phyloP scores from a whole-genome alignment of 768 basidiomycete genomes.

The Lyophyllum atratum region DNA sequence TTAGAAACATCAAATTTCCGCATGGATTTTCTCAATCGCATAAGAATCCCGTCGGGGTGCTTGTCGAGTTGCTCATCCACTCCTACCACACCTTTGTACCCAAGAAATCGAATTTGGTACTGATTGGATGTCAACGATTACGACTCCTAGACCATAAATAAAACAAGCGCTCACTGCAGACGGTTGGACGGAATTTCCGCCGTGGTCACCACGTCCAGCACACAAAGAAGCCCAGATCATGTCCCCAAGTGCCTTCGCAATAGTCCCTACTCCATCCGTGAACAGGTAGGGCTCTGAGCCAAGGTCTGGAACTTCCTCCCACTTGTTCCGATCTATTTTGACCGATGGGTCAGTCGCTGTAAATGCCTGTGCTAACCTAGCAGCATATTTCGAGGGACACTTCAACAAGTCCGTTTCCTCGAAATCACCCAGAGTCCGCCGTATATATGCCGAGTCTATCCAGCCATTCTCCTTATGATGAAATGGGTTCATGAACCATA shows the following conservation, averaged over 20 bases:
- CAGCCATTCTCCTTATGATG: conserved; percentile 38
- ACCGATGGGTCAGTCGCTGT: conserved; percentile 81
- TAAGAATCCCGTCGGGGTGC: conserved; percentile 50
- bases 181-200: conserved; percentile 43
- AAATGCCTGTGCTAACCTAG: conserved; percentile 82
- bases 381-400: conserved; percentile 79
- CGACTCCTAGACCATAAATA: neutral
- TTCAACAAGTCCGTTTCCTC: conserved; percentile 43
- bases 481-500: conserved; percentile 81
- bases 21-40: conserved; percentile 76
- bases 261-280: conserved; percentile 84
- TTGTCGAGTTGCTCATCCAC: conserved; percentile 59
- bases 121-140: conserved; percentile 23
- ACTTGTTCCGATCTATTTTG: conserved; percentile 52
- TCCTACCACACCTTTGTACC: conserved; percentile 80
- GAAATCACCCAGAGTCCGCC: conserved; percentile 71
- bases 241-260: conserved; percentile 58
- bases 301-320: conserved; percentile 66
- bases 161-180: conserved; percentile 54
- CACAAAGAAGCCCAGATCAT: conserved; percentile 63
- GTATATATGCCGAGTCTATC: conserved; percentile 61
- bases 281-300: conserved; percentile 44
- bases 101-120: conserved; percentile 83
- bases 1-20: conserved; percentile 65
- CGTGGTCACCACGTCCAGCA: conserved; percentile 36